Evolutionary conservation across 805 yeast species (phyloP).

Genomic region (Jamesozyma jinghongensis): DNA sequence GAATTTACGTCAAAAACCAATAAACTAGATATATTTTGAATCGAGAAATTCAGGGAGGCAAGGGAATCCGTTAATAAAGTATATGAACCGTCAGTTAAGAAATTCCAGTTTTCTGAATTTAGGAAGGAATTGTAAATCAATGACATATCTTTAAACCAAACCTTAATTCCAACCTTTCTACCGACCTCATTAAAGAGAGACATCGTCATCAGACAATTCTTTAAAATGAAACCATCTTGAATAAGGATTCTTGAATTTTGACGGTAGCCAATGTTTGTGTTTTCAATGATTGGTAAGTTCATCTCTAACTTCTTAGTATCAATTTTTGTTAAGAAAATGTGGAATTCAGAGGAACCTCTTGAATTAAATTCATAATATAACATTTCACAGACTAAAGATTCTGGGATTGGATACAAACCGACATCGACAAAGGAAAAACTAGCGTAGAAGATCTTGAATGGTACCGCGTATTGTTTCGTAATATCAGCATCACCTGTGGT

Average conservation of each 20-base stretch:
- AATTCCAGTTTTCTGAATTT: constrained; percentile 15
- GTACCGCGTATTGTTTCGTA: constrained; percentile 13
- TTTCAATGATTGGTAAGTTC: constrained; percentile 9
- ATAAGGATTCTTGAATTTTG: constrained; percentile 7
- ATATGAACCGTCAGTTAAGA: constrained; percentile 23
- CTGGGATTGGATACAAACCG: constrained; percentile 26
- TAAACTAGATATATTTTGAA: constrained; percentile 24
- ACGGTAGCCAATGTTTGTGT: background rate
- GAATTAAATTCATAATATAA: constrained; percentile 25
- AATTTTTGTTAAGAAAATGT: constrained; percentile 23
- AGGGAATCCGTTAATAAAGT: constrained; percentile 23
- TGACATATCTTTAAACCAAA: constrained; percentile 19
- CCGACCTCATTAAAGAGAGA: constrained; percentile 20
- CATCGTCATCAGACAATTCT: constrained; percentile 26
- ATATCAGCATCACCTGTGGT: background rate
- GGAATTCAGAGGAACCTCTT: constrained; percentile 14
- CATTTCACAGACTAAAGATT: constrained; percentile 20
- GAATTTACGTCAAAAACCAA: constrained; percentile 13
- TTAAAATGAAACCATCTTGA: constrained; percentile 19
- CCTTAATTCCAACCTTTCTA: constrained; percentile 16
- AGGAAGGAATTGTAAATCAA: constrained; percentile 18
- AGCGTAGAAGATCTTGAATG: constrained; percentile 22
- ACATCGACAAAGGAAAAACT: constrained; percentile 23
- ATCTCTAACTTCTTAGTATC: constrained; percentile 23
- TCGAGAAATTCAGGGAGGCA: constrained; percentile 27